Evolutionary conservation across 2,329 filamentous ascomycete genomes (phyloP), one percentile per base, ranked within the genome.

Genomic region (Ascochyta fabae): DNA sequence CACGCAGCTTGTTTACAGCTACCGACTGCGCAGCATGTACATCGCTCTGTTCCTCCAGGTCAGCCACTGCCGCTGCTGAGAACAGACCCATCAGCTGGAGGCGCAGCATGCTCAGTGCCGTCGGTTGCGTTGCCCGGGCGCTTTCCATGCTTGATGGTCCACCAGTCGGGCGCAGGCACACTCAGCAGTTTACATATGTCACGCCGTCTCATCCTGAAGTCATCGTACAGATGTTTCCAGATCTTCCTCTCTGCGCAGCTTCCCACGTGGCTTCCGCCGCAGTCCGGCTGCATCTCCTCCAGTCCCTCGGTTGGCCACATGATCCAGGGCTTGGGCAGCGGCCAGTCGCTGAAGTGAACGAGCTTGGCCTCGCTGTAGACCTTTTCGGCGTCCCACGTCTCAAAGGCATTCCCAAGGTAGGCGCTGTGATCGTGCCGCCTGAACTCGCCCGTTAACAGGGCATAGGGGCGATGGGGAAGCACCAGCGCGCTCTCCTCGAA

Each of bases 311-410:
- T 48, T 12, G 77, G 73, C 75, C 76, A 79, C 75, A 80, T 76
- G 45, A 84, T 72, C 84, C 84, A 86, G 2, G 85, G 85, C 61
- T 91, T 91, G 0, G 87, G 86, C 6, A 89, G 64, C 1, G 88
- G 88, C 85, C 85, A 89, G 66, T 91, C 88, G 12, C 84, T 88
- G 69, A 90, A 91, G 70, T 91, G 88, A 2, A 91, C 77, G 5
- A 88, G 79, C 59, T 88, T 89, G 6, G 86, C 84, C 64, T 89
- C 85, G 13, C 80, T 79, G 48, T 84, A 77, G 1, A 80, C 79
- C 36, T 70, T 73, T 23, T 86, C 75, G 0, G 87, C 80, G 64
- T 89, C 83, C 86, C 87, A 90, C 2, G 66, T 62, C 58, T 84
- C 84, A 1, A 78, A 73, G 15, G 75, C 65, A 61, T 83, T 83